Evolutionary conservation across 495 filamentous ascomycete genomes (phyloP), one percentile per base, ranked within the genome.

Genomic region (Aspergillus affinis): DNA sequence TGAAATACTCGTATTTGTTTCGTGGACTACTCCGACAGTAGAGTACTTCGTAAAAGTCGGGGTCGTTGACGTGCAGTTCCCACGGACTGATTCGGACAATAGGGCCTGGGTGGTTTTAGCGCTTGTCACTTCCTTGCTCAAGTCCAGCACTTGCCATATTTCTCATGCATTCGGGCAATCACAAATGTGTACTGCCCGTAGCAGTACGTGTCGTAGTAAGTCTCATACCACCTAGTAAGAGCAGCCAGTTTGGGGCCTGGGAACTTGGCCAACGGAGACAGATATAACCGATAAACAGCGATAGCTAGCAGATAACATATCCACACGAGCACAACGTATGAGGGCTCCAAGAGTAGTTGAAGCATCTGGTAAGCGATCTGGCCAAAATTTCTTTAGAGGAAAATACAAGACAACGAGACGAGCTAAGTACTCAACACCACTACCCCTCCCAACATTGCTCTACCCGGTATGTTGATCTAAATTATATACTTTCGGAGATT

Each of bases 221-320:
- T 65, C 32, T 73, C 69, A 63, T 72, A 73, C 67, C 62, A 69
- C n/a, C 55, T 48, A 1, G 72, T 72, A n/a, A 64, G n/a, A 0
- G 72, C 71, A 3, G 79, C 82, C 32, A 84, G 62, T 47, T 70
- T 74, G 8, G 82, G 82, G 3, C 81, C 81, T 0, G 78, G 80
- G 30, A 81, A 73, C 12, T 67, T 62, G 58, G 75, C 70, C 13
- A 80, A 65, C 4, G 78, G 77, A 47, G 73, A 72, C 10, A 79
- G 59, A 46, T 60, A 78, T 10, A 81, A 68, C 15, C 75, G 68
- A 57, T 77, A 77, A 29, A 78, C 52, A 8, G 52, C 55, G 23
- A 66, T 54, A 23, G 44, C 45, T 5, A 56, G 21, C 12, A 57
- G 2, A 54, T 65, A 62, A 10, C 27, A n/a, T 27, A 55, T 18